Percentiles rank a stretch among this genome's conserved stretches.
Evolutionary conservation across 352 stramenopile genomes (phyloP).

Genomic region (Peronospora belbahrii): DNA sequence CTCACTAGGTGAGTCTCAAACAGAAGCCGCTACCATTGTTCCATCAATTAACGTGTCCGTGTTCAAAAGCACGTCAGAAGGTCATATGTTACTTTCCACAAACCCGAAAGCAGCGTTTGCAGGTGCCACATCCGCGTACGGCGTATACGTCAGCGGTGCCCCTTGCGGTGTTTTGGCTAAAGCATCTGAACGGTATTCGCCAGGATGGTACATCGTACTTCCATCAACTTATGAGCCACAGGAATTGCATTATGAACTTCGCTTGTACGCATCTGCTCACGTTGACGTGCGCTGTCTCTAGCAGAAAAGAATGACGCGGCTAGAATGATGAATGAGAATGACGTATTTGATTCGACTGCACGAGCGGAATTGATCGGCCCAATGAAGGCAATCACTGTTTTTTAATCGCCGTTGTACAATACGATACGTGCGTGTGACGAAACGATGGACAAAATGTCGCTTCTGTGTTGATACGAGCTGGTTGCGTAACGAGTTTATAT

Average conservation of each 20-base stretch:
- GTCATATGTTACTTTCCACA: slow-evolving; percentile 50
- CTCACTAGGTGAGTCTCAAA: too few species aligned
- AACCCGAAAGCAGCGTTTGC: slow-evolving; percentile 48
- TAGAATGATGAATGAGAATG: too few species aligned
- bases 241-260: slow-evolving; percentile 48
- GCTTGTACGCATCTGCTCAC: slow-evolving; percentile 38
- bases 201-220: slow-evolving; percentile 66
- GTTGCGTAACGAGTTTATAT: too few species aligned
- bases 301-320: slow-evolving; percentile 4
- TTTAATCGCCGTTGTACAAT: too few species aligned
- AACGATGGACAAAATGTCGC: too few species aligned
- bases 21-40: background rate
- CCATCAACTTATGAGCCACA: slow-evolving; percentile 70
- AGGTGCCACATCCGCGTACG: slow-evolving; percentile 41
- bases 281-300: slow-evolving; percentile 35
- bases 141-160: slow-evolving; percentile 48
- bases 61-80: slow-evolving; percentile 51
- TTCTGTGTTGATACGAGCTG: too few species aligned
- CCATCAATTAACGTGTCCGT: slow-evolving; percentile 70
- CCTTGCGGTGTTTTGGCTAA: slow-evolving; percentile 48
- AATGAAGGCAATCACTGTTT: too few species aligned
- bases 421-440: too few species aligned
- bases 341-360: too few species aligned
- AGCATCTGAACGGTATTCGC: slow-evolving; percentile 21
- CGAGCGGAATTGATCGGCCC: too few species aligned